These are phyloP conservation scores for Termitomyces sp. DNA, from an alignment of 768 basidiomycete species.

Conservation along the genomic window DNA sequence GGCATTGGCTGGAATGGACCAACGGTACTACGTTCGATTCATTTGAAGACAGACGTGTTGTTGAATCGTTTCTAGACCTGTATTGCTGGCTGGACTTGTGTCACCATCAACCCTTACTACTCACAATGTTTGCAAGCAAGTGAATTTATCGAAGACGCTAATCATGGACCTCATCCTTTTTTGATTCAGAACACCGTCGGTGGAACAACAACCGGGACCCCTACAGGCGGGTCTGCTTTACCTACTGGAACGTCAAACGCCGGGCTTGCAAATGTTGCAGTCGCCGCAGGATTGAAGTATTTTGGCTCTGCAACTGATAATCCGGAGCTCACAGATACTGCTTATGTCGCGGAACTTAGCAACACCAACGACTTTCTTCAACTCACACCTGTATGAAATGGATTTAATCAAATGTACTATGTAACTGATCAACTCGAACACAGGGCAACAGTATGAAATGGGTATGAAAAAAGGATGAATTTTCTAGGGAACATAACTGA, in stretches of 20 bases:
- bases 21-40: constrained; percentile 17
- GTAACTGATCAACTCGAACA: background rate
- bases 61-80: constrained; percentile 25
- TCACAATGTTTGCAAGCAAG: constrained; percentile 37
- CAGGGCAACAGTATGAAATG: constrained; percentile 55
- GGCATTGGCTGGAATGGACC: constrained; percentile 24
- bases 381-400: constrained; percentile 36
- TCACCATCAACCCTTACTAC: constrained; percentile 34
- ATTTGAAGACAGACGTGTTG: background rate
- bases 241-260: constrained; percentile 18
- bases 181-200: background rate
- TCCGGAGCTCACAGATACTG: constrained; percentile 36
- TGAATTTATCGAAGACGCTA: background rate
- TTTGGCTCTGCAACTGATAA: constrained; percentile 50
- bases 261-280: constrained; percentile 45
- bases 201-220: constrained; percentile 1
- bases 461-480: constrained; percentile 24
- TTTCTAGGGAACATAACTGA: background rate
- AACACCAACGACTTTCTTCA: constrained; percentile 38
- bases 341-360: constrained; percentile 35
- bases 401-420: background rate
- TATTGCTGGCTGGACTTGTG: constrained; percentile 34
- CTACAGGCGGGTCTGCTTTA: background rate
- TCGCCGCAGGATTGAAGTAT: constrained; percentile 40
- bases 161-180: background rate